Evolutionary conservation across 257 asterid species (phyloP).

Genomic region (Solanum habrochaites): DNA sequence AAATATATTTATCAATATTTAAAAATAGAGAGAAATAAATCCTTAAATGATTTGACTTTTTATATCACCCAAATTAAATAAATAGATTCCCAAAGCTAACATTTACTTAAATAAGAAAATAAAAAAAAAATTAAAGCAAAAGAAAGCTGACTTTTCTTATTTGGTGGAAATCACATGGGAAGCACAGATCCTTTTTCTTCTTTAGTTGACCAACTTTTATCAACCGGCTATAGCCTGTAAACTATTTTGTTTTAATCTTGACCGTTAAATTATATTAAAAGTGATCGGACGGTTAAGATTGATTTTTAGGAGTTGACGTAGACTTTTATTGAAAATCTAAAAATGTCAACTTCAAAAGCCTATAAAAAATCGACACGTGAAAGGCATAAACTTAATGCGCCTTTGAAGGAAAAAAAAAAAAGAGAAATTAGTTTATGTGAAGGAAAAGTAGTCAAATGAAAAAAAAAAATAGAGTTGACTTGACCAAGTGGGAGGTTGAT

Average conservation of each 20-base stretch:
- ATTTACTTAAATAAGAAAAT: background rate
- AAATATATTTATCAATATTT: background rate
- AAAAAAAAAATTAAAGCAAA: background rate
- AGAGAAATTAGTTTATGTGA: background rate
- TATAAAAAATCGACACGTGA: conserved; percentile 19
- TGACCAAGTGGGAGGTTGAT: background rate
- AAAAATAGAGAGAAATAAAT: background rate
- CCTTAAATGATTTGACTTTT: background rate
- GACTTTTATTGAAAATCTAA: background rate
- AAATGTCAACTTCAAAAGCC: conserved; percentile 3
- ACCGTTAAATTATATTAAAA: background rate
- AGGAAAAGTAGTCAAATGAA: background rate
- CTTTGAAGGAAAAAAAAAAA: background rate
- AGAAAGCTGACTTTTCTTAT: background rate
- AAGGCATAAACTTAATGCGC: background rate
- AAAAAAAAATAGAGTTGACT: background rate
- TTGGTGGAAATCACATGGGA: background rate
- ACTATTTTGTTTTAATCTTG: background rate
- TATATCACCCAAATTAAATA: background rate
- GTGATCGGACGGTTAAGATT: background rate
- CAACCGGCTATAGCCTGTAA: background rate
- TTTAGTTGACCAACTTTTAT: background rate
- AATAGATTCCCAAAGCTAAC: background rate
- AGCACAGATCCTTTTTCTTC: background rate
- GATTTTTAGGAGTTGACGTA: background rate